A percentile compares a stretch with the other conserved stretches of the same genome.
phyloP scores from a whole-genome alignment of 306 rosid species.

The Corylus americana region DNA sequence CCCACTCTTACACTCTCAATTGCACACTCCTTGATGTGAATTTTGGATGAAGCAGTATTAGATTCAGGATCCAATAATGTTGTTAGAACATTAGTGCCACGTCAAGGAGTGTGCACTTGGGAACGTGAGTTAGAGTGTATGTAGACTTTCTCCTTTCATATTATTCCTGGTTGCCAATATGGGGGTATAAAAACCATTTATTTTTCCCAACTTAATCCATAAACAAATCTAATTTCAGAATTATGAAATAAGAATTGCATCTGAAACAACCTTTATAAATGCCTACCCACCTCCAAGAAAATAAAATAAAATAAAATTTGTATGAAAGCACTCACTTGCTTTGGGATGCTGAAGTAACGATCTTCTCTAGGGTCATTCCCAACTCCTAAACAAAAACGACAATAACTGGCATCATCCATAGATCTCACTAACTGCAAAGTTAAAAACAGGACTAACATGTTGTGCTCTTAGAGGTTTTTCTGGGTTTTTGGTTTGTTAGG shows the following conservation, averaged over 20 bases:
- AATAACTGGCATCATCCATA: slow-evolving; percentile 14
- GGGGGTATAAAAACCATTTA: background rate
- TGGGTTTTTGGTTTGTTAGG: too few species aligned
- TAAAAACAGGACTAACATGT: background rate
- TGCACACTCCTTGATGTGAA: too few species aligned
- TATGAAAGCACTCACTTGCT: slow-evolving; percentile 63
- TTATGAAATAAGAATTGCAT: background rate
- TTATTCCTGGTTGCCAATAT: background rate
- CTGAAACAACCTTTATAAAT: background rate
- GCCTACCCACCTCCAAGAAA: background rate
- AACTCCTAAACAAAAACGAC: slow-evolving; percentile 57
- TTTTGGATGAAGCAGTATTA: too few species aligned
- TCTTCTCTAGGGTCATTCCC: slow-evolving; percentile 98
- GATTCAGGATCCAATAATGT: too few species aligned
- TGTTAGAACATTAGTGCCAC: too few species aligned
- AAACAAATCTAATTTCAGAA: background rate
- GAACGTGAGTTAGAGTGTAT: too few species aligned
- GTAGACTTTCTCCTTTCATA: background rate
- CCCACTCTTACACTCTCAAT: too few species aligned
- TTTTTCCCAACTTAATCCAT: background rate
- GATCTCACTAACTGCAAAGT: background rate
- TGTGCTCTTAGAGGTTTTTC: too few species aligned
- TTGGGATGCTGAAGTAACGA: slow-evolving; percentile 93
- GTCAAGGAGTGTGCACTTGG: too few species aligned
- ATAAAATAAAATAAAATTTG: background rate